Conservation (phyloP, 768 basidiomycete species). For the Lactarius pseudohatsudake region DNA sequence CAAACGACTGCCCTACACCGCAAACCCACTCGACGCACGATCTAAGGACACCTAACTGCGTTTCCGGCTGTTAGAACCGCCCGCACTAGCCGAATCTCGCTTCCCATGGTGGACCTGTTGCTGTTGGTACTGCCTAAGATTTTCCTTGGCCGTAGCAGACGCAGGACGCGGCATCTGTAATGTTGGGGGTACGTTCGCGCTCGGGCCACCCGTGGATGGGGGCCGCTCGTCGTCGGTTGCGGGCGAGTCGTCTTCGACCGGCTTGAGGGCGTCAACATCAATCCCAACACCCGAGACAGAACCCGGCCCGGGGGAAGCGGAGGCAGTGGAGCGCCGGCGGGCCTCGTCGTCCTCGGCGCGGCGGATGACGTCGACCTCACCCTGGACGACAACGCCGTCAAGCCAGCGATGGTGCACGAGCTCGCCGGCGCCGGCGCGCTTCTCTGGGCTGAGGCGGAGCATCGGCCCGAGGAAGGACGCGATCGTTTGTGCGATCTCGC, state of each 20-base stretch:
- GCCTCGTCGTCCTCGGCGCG: conserved; percentile 58
- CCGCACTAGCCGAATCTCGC: neutral
- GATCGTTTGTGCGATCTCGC: conserved; percentile 76
- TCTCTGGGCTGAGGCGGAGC: conserved; percentile 86
- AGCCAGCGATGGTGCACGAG: conserved; percentile 87
- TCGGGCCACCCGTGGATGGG: conserved; percentile 7
- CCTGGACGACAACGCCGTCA: conserved; percentile 80
- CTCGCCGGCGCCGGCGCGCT: conserved; percentile 85
- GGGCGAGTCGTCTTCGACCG: conserved; percentile 57
- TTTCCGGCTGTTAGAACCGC: conserved; percentile 21
- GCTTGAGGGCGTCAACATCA: conserved; percentile 68
- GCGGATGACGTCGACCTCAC: conserved; percentile 81
- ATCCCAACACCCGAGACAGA: neutral
- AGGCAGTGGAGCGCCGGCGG: conserved; percentile 31
- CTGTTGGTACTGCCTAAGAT: conserved; percentile 19
- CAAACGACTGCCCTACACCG: neutral
- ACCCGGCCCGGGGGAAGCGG: neutral
- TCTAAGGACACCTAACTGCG: conserved; percentile 11
- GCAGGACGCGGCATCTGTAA: conserved; percentile 26
- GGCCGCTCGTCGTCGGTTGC: conserved; percentile 24
- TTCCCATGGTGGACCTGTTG: conserved; percentile 8
- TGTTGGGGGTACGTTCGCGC: conserved; percentile 22
- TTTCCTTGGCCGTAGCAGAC: conserved; percentile 32
- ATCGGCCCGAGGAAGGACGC: conserved; percentile 84
- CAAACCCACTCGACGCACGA: neutral